A percentile compares a stretch with the other conserved stretches of the same genome.
Evolutionary conservation across 495 filamentous ascomycete species (phyloP).

Genomic region (Penicillium fimorum): DNA sequence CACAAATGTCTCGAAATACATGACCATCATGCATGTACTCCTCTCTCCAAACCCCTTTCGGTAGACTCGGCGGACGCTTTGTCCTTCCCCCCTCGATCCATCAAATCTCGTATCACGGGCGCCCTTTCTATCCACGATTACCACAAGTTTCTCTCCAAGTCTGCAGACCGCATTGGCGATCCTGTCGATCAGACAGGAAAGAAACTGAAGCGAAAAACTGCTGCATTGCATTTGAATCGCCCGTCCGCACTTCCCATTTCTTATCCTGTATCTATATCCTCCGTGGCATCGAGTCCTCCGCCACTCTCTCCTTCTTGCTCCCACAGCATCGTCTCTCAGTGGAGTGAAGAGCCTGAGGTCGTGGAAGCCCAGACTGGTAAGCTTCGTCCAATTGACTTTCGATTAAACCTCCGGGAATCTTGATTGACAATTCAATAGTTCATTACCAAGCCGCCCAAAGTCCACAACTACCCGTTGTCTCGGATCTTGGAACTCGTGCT

Average conservation of each 20-base stretch:
- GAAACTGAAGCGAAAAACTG: constrained; percentile 40
- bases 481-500: constrained; percentile 22
- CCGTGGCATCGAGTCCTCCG: constrained; percentile 40
- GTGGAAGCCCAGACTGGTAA: constrained; percentile 29
- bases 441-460: constrained; percentile 12
- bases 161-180: constrained; percentile 27
- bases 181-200: constrained; percentile 27
- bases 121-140: constrained; percentile 36
- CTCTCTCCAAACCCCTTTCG: constrained; percentile 18
- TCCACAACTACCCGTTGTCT: constrained; percentile 29
- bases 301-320: constrained; percentile 46
- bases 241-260: constrained; percentile 19
- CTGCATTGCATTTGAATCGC: constrained; percentile 35
- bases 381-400: constrained; percentile 7
- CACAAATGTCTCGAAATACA: constrained; percentile 18
- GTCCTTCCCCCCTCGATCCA: constrained; percentile 25
- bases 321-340: constrained; percentile 35
- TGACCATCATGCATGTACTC: constrained; percentile 20
- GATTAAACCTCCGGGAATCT: not conserved
- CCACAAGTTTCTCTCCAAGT: constrained; percentile 33
- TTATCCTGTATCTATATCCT: constrained; percentile 33
- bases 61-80: constrained; percentile 21
- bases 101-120: constrained; percentile 25
- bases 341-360: constrained; percentile 35
- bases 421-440: constrained; percentile 22